Base-by-base conservation (phyloP, 129 eudicot species). In the Helianthus annuus region DNA sequence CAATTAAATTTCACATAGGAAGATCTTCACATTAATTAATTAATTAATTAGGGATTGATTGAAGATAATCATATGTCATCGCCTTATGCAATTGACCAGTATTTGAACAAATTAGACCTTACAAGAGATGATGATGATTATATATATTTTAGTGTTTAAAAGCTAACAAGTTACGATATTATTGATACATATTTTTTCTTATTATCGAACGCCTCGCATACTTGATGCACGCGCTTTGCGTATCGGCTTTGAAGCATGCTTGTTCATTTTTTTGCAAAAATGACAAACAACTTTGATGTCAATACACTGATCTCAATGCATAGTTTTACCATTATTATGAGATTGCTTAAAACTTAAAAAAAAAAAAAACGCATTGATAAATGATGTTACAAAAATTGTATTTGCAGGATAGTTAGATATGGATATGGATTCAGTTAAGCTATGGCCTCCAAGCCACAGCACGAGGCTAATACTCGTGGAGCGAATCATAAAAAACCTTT, bases 381-480 rank as follows among this genome's bases (percentile, higher is more conserved):
- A n/a, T n/a, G 12, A 54, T 2, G 5, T 16, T 54, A 2, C 59
- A 54, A 16, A 32, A 29, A 4, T 27, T 10, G 2, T 76, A 53
- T 27, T 53, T 70, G 39, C 72, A 70, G 58, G 77, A 67, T 63
- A 70, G 66, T 63, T 71, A 7, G 59, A 70, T 32, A 70, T 77
- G 81, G 80, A 76, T 22, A 61, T 40, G 76, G 72, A 70, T 64
- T 80, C 92, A 29, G 75, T 92, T 38, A 92, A 92, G 78, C 84
- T 92, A 46, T 92, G 98, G 98, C 98, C 98, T 54, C 98, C 96
- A 6, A 89, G 96, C 82, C 78, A 89, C 76, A 87, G 74, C 82
- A 92, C 95, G 32, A 80, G 98, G 46, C 40, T 65, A 71, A 68
- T 85, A 66, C 90, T 92, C 32, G 87, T 92, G 67, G 95, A 92